Evolutionary conservation across 2,329 filamentous ascomycete genomes (phyloP).

Genomic region (Acephala macrosclerotiorum): DNA sequence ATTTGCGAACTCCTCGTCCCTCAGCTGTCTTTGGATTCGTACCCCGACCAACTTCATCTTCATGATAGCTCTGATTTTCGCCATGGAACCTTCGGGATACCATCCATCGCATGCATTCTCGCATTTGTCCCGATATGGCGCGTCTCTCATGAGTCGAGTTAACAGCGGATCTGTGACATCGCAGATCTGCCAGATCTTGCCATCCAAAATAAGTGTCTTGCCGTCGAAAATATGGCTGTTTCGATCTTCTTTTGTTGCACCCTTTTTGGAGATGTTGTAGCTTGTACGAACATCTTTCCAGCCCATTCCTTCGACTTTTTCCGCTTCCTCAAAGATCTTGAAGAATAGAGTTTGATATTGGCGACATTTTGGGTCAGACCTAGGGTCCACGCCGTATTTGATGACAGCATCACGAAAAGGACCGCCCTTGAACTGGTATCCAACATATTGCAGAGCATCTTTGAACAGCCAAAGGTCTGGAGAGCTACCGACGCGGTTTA

Average conservation of each 20-base stretch:
- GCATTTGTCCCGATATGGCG: conserved; percentile 64
- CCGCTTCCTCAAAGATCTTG: conserved; percentile 61
- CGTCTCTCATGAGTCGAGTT: conserved; percentile 67
- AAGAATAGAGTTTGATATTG: conserved; percentile 91
- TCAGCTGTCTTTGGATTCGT: conserved; percentile 60
- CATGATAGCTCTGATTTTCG: conserved; percentile 87
- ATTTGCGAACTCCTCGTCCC: conserved; percentile 54
- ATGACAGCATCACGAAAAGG: conserved; percentile 92
- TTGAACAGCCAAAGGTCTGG: conserved; percentile 67
- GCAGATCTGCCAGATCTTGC: conserved; percentile 93
- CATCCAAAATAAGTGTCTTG: conserved; percentile 74
- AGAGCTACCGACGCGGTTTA: conserved; percentile 70
- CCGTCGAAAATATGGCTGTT: conserved; percentile 85
- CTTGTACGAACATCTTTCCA: conserved; percentile 37
- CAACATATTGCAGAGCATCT: conserved; percentile 81
- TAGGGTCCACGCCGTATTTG: conserved; percentile 85
- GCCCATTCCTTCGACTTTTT: conserved; percentile 31
- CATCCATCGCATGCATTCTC: conserved; percentile 76
- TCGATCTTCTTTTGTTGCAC: conserved; percentile 34
- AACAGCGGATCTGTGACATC: conserved; percentile 87
- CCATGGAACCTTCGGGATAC: conserved; percentile 82
- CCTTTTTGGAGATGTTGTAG: conserved; percentile 34
- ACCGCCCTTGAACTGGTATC: conserved; percentile 91
- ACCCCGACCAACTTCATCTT: conserved; percentile 82
- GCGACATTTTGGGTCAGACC: conserved; percentile 77